Percentiles rank a stretch among this genome's conserved stretches.
Evolutionary conservation across 176 grass and related monocot species (phyloP).

Genomic region (Bothriochloa decipiens): DNA sequence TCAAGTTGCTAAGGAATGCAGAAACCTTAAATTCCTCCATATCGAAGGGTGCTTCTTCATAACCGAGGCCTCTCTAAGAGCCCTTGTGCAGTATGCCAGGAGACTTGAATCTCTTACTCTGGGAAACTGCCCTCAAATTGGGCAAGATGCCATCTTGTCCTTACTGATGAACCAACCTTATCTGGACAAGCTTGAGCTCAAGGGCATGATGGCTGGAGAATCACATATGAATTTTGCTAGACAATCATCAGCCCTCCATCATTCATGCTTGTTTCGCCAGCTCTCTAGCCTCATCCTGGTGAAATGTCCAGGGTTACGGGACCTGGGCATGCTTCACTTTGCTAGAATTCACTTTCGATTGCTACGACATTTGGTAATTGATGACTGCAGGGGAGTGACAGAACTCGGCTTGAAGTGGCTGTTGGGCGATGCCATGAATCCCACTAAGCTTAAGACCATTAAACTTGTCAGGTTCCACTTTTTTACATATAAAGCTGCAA

Average conservation of each 20-base stretch:
- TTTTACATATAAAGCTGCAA: neutral
- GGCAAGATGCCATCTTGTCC: constrained; percentile 12
- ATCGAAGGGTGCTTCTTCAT: constrained; percentile 1
- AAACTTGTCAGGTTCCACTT: constrained; percentile 25
- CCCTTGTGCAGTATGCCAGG: constrained; percentile 21
- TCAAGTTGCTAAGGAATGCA: constrained; percentile 22
- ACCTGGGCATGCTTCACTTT: neutral
- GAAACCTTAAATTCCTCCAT: constrained; percentile 8
- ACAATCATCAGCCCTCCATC: neutral
- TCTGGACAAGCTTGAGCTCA: constrained; percentile 33
- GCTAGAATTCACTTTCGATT: neutral
- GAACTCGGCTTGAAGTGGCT: neutral
- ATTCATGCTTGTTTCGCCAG: neutral
- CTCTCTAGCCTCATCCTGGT: constrained; percentile 30
- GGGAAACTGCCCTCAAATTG: constrained; percentile 25
- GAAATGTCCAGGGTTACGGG: constrained; percentile 3
- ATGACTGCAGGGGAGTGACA: constrained; percentile 35
- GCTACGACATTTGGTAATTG: constrained; percentile 19
- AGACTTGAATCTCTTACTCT: constrained; percentile 20
- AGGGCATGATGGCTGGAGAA: constrained; percentile 15
- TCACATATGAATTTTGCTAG: neutral
- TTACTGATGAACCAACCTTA: constrained; percentile 18
- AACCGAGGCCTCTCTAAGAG: constrained; percentile 16
- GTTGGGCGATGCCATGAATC: neutral
- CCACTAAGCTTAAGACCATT: constrained; percentile 9